Evolutionary conservation across 2,329 filamentous ascomycete genomes (phyloP), one percentile per base, ranked within the genome.

Genomic region (Pseudogymnoascus sp.): DNA sequence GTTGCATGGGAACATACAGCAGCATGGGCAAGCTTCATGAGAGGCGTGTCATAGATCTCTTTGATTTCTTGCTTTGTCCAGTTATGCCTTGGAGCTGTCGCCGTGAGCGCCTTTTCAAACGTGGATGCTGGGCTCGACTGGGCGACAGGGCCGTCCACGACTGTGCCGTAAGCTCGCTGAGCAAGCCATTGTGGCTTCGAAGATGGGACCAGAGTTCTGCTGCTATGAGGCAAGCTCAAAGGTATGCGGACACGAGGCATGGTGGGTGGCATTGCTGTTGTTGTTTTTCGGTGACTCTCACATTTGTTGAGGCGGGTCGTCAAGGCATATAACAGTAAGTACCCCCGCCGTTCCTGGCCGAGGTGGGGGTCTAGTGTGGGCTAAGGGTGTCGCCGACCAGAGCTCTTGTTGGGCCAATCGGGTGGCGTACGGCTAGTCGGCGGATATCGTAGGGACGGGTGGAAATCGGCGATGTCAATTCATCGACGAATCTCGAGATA

Each of bases 51-150:
- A 75, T 94, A 95, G 66, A 95, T 86, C 64, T 88, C 82, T 8
- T 85, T 77, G 63, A 95, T 90, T 74, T 95, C 88, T 64, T 92
- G 84, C 65, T 81, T 83, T 5, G 89, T 89, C 91, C 90, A 95
- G 72, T 85, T 81, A 68, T 85, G 86, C 57, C 89, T 79, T 10
- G 88, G 82, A 5, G 70, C 74, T 1, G 74, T 79, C 19, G 86
- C 84, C 45, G 79, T 76, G 19, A 88, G 77, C 7, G 88, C 87
- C 65, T 63, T 65, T 41, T 70, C 63, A 34, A 70, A 61, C 15
- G 48, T 41, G 28, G 28, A 6, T 10, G 52, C 23, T n/a, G 23
- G 21, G 3, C n/a, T 35, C 13, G 35, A 38, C 18, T 26, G n/a
- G 26, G 23, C 9, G 18, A 23, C 35, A 26, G 35, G 58, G 13